Evolutionary conservation across 2,329 filamentous ascomycete genomes (phyloP).

Genomic region (Zasmidium angulare): DNA sequence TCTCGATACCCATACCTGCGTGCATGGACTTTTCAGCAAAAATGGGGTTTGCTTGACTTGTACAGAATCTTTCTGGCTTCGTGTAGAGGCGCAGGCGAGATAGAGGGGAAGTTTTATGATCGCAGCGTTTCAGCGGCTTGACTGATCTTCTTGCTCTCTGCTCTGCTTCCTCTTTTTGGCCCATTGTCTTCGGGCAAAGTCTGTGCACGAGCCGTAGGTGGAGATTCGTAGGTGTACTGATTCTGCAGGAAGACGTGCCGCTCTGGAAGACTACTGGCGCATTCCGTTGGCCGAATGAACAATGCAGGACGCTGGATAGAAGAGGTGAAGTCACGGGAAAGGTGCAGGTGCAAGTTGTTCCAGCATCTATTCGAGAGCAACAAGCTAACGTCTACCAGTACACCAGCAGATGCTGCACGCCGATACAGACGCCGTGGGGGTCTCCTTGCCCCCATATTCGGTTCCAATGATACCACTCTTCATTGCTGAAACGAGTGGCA

Average conservation of each 20-base stretch:
- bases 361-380: background rate
- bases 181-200: too few relatives aligned
- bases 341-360: background rate
- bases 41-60: background rate
- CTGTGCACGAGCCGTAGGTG: too few relatives aligned
- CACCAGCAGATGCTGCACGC: conserved; percentile 7
- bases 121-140: background rate
- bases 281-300: too few relatives aligned
- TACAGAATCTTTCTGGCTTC: too few relatives aligned
- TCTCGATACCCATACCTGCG: background rate
- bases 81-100: background rate
- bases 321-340: too few relatives aligned
- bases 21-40: background rate
- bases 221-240: too few relatives aligned
- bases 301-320: too few relatives aligned
- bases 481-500: conserved; percentile 20
- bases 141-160: background rate
- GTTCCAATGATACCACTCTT: background rate
- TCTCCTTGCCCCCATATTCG: background rate
- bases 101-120: background rate
- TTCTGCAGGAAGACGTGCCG: too few relatives aligned
- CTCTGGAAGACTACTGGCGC: too few relatives aligned
- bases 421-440: background rate
- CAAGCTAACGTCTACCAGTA: conserved; percentile 9
- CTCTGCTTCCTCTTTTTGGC: background rate